Evolutionary conservation across 345 rosid genomes (phyloP), one percentile per base, ranked within the genome.

Genomic region (Anastatica hierochuntica): DNA sequence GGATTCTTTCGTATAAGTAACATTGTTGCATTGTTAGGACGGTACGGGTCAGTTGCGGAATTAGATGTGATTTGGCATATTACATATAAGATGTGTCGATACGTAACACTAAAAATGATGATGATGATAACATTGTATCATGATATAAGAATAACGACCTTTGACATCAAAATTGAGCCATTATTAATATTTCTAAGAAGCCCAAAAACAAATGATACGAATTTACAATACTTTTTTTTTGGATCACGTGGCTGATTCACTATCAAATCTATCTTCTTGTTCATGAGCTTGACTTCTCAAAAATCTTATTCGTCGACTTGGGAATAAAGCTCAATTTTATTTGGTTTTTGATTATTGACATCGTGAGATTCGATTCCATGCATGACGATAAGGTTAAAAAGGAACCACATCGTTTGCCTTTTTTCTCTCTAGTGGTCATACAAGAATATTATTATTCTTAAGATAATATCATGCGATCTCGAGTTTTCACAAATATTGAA

Each of bases 31-130:
- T 46, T 19, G 41, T 63, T 18, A 63, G 68, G 68, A 63, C 54
- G 8, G 68, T 63, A 63, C 68, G 68, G 61, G 19, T 42, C 1
- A 37, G 27, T 63, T 53, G 61, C 7, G 9, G 42, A 63, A 38
- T 29, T 14, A 38, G 27, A 54, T 53, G 49, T 54, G 49, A 37
- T 46, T 11, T 46, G 18, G 55, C 61, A 29, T 45, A 45, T 63
- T 30, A 45, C 18, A 26, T 40, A 27, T 53, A 20, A 45, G 23
- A 46, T 54, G 35, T 54, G 68, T 63, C 61, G 49, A 56, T 63
- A 38, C 49, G 43, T 63, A 19, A 46, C 19, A 38, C 1, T 29
- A 11, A 20, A 56, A 46, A 30, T 45, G 42, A 54, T 38, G 41
- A 21, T 21, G 5, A 21, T n/a, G n/a, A 63, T 55, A 63, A 38